Percentiles rank a stretch among this genome's conserved stretches.
Conservation (phyloP, 1,284 basidiomycete species). For the Fistulinella cinereoalba region DNA sequence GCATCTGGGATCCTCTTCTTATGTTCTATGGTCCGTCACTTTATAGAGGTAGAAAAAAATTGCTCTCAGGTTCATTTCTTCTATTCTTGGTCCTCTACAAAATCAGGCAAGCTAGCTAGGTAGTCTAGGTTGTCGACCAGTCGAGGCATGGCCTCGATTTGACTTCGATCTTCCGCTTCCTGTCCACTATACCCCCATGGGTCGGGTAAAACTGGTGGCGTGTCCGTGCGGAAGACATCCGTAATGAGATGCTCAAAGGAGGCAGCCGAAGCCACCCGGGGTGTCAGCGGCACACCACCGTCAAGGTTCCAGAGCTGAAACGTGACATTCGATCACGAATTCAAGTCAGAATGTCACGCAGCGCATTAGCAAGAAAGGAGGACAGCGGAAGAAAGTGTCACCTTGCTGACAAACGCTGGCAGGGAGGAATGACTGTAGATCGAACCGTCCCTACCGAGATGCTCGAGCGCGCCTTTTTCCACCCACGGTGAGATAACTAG, state of each 20-base stretch:
- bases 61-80: background rate
- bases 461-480: constrained; percentile 20
- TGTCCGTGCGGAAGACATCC: constrained; percentile 18
- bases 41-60: too few species aligned
- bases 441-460: constrained; percentile 7
- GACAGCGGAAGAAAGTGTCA: background rate
- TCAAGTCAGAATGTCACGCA: too few species aligned
- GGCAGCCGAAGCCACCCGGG: constrained; percentile 22
- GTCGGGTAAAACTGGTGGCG: constrained; percentile 13
- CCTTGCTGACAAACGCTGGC: constrained; percentile 23
- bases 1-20: too few species aligned
- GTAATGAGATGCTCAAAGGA: constrained; percentile 26
- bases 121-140: constrained; percentile 8
- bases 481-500: constrained; percentile 28
- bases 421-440: constrained; percentile 26
- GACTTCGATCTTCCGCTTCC: background rate
- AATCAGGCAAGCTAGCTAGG: background rate
- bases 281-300: constrained; percentile 20
- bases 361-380: background rate
- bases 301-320: constrained; percentile 30
- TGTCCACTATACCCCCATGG: constrained; percentile 20
- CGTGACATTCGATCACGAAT: too few species aligned
- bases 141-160: background rate
- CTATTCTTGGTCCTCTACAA: constrained; percentile 1
- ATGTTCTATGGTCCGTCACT: too few species aligned